Percentiles rank a stretch among this genome's conserved stretches.
Conservation (phyloP, 2,329 filamentous ascomycete species). For the Didymella arachidicola region DNA sequence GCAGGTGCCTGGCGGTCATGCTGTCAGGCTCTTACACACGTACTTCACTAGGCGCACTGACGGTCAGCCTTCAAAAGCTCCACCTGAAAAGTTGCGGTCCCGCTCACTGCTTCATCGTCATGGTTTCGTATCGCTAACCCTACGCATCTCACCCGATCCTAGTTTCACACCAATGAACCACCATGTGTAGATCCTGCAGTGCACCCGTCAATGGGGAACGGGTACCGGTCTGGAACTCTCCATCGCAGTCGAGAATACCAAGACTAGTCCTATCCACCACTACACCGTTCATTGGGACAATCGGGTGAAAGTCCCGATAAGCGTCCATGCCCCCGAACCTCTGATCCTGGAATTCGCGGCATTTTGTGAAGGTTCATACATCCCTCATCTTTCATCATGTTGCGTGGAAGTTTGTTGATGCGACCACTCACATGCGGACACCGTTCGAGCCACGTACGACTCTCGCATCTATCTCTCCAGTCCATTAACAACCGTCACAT, state of each 20-base stretch:
- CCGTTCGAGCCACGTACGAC: background rate
- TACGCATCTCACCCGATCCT: conserved; percentile 10
- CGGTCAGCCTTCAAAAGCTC: background rate
- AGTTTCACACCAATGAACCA: conserved; percentile 2
- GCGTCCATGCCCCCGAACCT: conserved; percentile 1
- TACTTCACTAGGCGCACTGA: background rate
- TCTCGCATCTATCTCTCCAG: background rate
- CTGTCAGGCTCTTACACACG: background rate
- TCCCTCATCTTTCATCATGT: background rate
- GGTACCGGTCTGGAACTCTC: conserved; percentile 2
- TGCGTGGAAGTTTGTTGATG: background rate
- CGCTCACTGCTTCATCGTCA: conserved; percentile 5
- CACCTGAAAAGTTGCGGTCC: background rate
- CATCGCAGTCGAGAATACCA: background rate
- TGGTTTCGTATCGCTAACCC: conserved; percentile 10
- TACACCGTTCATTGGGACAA: background rate
- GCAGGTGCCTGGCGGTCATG: background rate
- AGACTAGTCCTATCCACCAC: background rate
- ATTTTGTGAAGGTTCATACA: background rate
- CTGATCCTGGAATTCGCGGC: background rate
- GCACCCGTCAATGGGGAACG: conserved; percentile 6
- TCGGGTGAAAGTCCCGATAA: background rate
- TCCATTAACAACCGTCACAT: background rate
- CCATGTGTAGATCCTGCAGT: conserved; percentile 16
- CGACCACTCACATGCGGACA: background rate